Evolutionary conservation across 2,329 filamentous ascomycete genomes (phyloP), one percentile per base, ranked within the genome.

Genomic region (Zymoseptoria pseudotritici): DNA sequence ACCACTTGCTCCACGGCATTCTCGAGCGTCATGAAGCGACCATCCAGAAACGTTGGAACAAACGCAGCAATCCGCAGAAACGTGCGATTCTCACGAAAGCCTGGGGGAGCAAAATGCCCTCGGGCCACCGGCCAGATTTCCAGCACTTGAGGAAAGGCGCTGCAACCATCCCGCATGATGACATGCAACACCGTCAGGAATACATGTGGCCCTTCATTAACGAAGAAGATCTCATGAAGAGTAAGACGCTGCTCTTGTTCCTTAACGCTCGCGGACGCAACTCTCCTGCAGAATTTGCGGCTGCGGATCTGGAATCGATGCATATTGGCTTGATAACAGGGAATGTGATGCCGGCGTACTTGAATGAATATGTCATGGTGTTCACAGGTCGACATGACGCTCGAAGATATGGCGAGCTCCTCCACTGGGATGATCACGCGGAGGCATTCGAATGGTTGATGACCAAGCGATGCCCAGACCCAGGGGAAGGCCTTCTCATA

Each of bases 401-500:
- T 3, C 17, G 51, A 4, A 29, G 36, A 6, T 62, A 62, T 9
- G 61, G 53, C n/a, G 11, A 54, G 17, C 10, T 58, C 5, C 49
- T 61, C 1, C 2, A 19, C 2, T 58, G 55, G 55, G 24, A 57
- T 11, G 58, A 63, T 31, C 58, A 56, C 21, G 29, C 58, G 6
- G 61, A 61, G 9, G 56, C 61, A 2, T 36, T 26, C 5, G 20
- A 57, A 4, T 63, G 58, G 61, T 31, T 53, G 9, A n/a, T 21
- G 10, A 54, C 19, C 29, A 36, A 54, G 11, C 54, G 21, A 19
- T 31, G 53, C 4, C 26, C 56, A 46, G 22, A 52, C 5, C 58
- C 58, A 26, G 58, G 58, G n/a, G 58, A 61, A 49, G 61, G 56
- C 22, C 54, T 63, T 3, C 53, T 60, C 20, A 52, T 62, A 4